A percentile compares a stretch with the other conserved stretches of the same genome.
Evolutionary conservation across 176 grass and related monocot genomes (phyloP).

Genomic region (Pharus latifolius): DNA sequence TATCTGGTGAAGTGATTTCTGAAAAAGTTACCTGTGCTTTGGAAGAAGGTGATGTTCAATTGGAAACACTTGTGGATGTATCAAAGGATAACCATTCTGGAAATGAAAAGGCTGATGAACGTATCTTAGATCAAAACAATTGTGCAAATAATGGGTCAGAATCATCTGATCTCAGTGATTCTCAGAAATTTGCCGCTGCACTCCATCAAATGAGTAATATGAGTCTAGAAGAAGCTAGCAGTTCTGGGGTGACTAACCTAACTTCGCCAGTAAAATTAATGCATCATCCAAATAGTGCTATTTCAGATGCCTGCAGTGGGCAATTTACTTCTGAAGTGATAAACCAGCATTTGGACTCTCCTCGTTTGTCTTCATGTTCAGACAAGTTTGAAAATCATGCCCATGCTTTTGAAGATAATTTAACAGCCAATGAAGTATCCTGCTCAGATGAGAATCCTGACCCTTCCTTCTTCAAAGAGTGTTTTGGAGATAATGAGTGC

Average conservation of each 20-base stretch:
- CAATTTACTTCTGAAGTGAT: constrained; percentile 19
- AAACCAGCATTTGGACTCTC: constrained; percentile 5
- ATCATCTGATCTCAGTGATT: constrained; percentile 21
- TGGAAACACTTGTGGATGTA: not conserved
- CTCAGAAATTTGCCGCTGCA: constrained; percentile 13
- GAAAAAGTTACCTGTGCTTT: constrained; percentile 8
- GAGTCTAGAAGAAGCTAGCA: constrained; percentile 18
- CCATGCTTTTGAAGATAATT: constrained; percentile 11
- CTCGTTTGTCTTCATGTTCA: not conserved
- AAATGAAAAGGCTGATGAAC: constrained; percentile 11
- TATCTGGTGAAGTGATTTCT: not conserved
- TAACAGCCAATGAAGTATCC: constrained; percentile 8
- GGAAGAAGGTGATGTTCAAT: not conserved
- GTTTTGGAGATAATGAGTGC: constrained; percentile 29
- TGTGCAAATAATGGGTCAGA: not conserved
- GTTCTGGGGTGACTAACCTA: not conserved
- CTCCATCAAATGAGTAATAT: constrained; percentile 19
- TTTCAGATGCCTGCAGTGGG: constrained; percentile 7
- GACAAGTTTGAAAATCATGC: constrained; percentile 4
- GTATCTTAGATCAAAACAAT: constrained; percentile 10
- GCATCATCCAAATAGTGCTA: constrained; percentile 16
- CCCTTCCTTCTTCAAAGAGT: constrained; percentile 53
- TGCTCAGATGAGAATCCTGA: constrained; percentile 45
- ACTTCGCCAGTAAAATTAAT: not conserved
- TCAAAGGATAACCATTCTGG: constrained; percentile 9